These are phyloP conservation scores for Carex pumila DNA, from an alignment of 176 grass and related monocot species.

Conservation along the genomic window DNA sequence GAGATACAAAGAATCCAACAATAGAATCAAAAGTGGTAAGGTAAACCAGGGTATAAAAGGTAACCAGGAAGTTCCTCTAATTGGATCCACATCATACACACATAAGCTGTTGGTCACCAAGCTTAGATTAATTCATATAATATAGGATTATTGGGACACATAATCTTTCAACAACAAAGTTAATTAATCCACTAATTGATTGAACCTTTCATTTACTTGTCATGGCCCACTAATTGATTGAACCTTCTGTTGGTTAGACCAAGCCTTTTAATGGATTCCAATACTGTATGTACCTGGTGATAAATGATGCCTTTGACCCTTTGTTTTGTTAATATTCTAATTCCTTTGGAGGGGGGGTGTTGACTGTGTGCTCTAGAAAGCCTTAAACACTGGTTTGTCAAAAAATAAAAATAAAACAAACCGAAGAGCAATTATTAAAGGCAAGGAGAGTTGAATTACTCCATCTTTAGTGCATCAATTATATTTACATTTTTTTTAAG, in stretches of 20 bases:
- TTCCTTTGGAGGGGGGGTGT: too few species aligned
- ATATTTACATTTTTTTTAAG: neutral
- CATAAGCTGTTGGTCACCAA: neutral
- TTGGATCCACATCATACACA: slow-evolving; percentile 24
- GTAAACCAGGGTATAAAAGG: neutral
- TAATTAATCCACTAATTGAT: neutral
- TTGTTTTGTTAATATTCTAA: too few species aligned
- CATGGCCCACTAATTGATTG: neutral
- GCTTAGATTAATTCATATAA: neutral
- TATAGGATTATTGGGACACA: neutral
- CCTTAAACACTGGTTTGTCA: neutral
- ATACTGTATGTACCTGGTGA: too few species aligned
- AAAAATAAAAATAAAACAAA: neutral
- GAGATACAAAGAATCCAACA: neutral
- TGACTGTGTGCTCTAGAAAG: neutral
- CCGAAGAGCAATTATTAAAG: neutral
- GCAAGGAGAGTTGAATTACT: neutral
- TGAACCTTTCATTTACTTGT: neutral
- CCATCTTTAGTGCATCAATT: neutral
- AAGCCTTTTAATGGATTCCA: too few species aligned
- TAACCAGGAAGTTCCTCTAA: neutral
- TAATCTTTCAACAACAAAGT: neutral
- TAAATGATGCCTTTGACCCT: too few species aligned
- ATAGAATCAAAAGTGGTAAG: neutral
- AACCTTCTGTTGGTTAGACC: neutral